Percentiles rank a stretch among this genome's conserved stretches.
These are phyloP conservation scores for Cytidiella melzeri DNA, from an alignment of 768 basidiomycete species.

Conservation along the genomic window DNA sequence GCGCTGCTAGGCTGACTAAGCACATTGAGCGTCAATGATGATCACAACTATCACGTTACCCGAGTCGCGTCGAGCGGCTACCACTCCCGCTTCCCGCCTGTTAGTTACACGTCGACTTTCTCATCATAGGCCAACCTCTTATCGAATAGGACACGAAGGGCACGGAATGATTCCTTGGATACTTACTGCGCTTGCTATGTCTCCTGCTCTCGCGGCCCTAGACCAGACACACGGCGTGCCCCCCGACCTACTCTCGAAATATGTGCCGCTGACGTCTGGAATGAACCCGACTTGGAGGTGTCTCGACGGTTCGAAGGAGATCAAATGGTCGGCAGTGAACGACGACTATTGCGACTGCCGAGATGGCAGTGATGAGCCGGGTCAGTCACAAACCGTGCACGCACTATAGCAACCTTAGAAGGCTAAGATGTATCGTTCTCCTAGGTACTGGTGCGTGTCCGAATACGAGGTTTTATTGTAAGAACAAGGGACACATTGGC, in stretches of 20 bases:
- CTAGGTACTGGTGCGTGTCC: conserved; percentile 83
- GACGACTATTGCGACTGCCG: conserved; percentile 94
- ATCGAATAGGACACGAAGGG: background rate
- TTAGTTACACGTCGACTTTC: conserved; percentile 7
- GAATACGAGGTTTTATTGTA: conserved; percentile 73
- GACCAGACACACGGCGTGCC: conserved; percentile 54
- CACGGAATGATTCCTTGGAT: conserved; percentile 24
- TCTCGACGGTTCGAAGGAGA: conserved; percentile 72
- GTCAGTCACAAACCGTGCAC: conserved; percentile 29
- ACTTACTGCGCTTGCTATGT: conserved; percentile 18
- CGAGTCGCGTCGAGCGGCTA: conserved; percentile 1
- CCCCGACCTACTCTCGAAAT: conserved; percentile 50
- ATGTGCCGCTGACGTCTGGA: conserved; percentile 44
- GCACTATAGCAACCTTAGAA: background rate
- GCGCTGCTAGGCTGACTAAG: conserved; percentile 9
- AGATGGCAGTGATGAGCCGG: conserved; percentile 96
- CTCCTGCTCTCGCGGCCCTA: conserved; percentile 19
- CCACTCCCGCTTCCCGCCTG: background rate
- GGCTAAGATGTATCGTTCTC: conserved; percentile 3
- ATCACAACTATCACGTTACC: background rate
- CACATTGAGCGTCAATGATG: background rate
- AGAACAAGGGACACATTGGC: conserved; percentile 85
- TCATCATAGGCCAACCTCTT: too few relatives aligned
- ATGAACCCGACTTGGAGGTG: conserved; percentile 56
- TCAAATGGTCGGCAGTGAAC: conserved; percentile 79